Evolutionary conservation across 116 monocot genomes (phyloP).

Genomic region (Thalassia testudinum): DNA sequence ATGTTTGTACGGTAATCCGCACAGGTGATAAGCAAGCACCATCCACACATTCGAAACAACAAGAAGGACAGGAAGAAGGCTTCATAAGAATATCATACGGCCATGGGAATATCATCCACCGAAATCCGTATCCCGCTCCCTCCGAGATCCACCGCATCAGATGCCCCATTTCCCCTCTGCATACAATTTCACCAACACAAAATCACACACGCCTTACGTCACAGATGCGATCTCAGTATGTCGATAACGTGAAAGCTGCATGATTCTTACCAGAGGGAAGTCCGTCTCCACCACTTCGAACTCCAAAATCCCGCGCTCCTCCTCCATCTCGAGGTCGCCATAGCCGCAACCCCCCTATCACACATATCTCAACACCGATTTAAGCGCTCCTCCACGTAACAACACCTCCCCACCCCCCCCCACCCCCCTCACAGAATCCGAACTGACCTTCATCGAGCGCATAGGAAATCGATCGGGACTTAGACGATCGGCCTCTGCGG

Average conservation of each 20-base stretch:
- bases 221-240: too few species aligned
- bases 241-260: not conserved
- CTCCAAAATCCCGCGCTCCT: slow-evolving; percentile 16
- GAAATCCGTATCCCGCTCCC: slow-evolving; percentile 7
- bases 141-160: slow-evolving; percentile 7
- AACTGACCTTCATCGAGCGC: not conserved
- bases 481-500: not conserved
- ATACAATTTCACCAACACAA: not conserved
- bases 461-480: too few species aligned
- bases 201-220: too few species aligned
- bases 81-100: not conserved
- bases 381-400: too few species aligned
- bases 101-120: not conserved
- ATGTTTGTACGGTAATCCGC: too few species aligned
- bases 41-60: too few species aligned
- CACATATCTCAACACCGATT: too few species aligned
- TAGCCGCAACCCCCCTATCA: too few species aligned
- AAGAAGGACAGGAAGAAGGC: too few species aligned
- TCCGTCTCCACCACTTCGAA: slow-evolving; percentile 63
- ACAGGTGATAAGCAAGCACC: too few species aligned
- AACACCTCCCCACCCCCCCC: slow-evolving; percentile 1
- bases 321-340: not conserved
- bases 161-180: slow-evolving; percentile 18
- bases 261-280: slow-evolving; percentile 20
- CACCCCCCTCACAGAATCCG: slow-evolving; percentile 7